phyloP scores from a whole-genome alignment of 139 green algal genomes.

The Coccomyxa sp. region DNA sequence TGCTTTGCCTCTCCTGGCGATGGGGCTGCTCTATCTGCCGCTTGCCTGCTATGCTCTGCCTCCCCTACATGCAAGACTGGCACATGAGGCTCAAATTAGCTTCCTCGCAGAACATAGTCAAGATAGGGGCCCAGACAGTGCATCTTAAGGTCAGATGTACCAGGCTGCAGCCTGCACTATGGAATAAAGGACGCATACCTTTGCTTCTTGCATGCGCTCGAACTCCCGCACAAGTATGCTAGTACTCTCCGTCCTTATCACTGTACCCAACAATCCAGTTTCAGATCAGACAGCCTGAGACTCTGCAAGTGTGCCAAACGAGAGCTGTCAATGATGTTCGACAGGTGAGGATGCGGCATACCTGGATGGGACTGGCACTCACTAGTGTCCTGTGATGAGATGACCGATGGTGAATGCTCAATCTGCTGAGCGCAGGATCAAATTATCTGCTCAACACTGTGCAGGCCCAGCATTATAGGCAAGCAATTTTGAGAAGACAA shows the following conservation, averaged over 20 bases:
- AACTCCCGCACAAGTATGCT: slow-evolving; percentile 6
- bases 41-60: no score
- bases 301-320: background rate
- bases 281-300: background rate
- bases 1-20: no score
- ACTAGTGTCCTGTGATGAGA: background rate
- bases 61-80: no score
- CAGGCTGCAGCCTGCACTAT: no score
- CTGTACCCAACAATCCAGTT: background rate
- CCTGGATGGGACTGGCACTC: background rate
- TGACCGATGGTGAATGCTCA: background rate
- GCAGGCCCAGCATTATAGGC: background rate
- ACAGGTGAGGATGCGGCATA: background rate
- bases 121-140: no score
- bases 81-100: no score
- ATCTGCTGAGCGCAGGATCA: background rate
- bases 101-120: no score
- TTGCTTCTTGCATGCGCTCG: no score
- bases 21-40: no score
- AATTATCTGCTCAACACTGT: background rate
- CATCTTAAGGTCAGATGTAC: no score
- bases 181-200: no score
- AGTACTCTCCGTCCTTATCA: background rate
- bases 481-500: no score
- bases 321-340: background rate